Conservation (phyloP, 495 filamentous ascomycete species). For the Umbilicaria muhlenbergii region DNA sequence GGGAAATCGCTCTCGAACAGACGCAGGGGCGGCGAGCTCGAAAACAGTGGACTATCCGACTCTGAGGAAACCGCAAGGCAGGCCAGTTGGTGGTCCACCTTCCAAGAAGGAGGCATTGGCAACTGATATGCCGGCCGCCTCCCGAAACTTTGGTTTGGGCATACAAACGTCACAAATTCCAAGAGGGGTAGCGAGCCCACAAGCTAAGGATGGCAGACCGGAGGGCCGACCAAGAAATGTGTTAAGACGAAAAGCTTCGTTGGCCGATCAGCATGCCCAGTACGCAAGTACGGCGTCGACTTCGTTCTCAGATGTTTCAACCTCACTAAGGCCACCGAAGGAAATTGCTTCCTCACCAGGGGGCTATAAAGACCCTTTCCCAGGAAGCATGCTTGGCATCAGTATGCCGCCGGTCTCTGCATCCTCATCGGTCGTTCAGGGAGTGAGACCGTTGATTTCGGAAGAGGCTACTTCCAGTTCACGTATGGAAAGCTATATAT, state of each 20-base stretch:
- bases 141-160: too few species aligned
- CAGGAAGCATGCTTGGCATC: slow-evolving; percentile 12
- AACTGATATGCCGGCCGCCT: too few species aligned
- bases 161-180: too few species aligned
- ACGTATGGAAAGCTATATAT: slow-evolving; percentile 13
- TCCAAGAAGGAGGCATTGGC: too few species aligned
- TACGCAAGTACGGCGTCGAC: slow-evolving; percentile 13
- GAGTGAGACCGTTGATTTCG: not conserved
- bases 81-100: too few species aligned
- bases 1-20: too few species aligned
- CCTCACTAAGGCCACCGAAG: slow-evolving; percentile 1
- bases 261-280: slow-evolving; percentile 7
- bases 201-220: too few species aligned
- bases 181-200: too few species aligned
- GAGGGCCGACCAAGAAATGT: slow-evolving; percentile 2
- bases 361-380: slow-evolving; percentile 3
- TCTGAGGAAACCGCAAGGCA: too few species aligned
- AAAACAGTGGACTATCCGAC: too few species aligned
- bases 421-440: slow-evolving; percentile 1
- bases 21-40: too few species aligned
- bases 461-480: slow-evolving; percentile 15
- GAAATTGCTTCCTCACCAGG: slow-evolving; percentile 9
- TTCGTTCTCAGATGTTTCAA: slow-evolving; percentile 8
- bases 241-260: slow-evolving; percentile 12
- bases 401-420: slow-evolving; percentile 7